Percentiles rank a stretch among this genome's conserved stretches.
These are phyloP conservation scores for Zygotorulaspora sp. DNA, from an alignment of 805 yeast species.

Conservation along the genomic window DNA sequence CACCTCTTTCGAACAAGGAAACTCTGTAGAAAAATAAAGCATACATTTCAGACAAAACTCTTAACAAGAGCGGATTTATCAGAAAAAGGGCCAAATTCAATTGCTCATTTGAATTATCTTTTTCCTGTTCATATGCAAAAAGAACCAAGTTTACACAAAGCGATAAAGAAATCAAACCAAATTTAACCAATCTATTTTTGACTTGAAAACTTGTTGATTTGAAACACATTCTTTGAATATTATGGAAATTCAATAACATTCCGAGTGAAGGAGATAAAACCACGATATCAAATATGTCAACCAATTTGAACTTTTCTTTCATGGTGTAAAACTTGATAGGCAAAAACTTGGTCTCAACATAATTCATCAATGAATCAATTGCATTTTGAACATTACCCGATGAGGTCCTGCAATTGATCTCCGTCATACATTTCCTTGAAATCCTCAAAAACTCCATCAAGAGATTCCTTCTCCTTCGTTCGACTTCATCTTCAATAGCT, in stretches of 20 bases:
- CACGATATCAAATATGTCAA: constrained; percentile 25
- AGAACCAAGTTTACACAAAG: constrained; percentile 19
- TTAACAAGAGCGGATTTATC: constrained; percentile 19
- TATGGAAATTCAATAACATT: constrained; percentile 23
- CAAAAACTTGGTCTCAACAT: constrained; percentile 15
- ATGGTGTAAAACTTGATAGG: constrained; percentile 20
- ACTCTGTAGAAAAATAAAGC: constrained; percentile 22
- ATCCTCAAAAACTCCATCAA: constrained; percentile 15
- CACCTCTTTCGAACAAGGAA: constrained; percentile 20
- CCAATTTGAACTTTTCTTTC: constrained; percentile 9
- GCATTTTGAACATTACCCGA: constrained; percentile 9
- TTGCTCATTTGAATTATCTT: neutral
- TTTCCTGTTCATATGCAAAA: constrained; percentile 13
- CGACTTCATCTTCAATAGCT: neutral
- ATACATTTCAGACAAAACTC: constrained; percentile 25
- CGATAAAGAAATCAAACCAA: constrained; percentile 17
- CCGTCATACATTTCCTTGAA: constrained; percentile 14
- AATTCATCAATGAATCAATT: constrained; percentile 13
- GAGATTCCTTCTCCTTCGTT: constrained; percentile 9
- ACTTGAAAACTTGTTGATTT: constrained; percentile 7
- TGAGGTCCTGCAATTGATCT: constrained; percentile 11
- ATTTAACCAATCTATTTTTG: constrained; percentile 22
- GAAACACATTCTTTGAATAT: constrained; percentile 16
- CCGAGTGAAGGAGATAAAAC: constrained; percentile 22
- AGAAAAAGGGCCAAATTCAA: constrained; percentile 19